phyloP scores from a whole-genome alignment of 495 filamentous ascomycete genomes.

The Trichoderma erinaceum region DNA sequence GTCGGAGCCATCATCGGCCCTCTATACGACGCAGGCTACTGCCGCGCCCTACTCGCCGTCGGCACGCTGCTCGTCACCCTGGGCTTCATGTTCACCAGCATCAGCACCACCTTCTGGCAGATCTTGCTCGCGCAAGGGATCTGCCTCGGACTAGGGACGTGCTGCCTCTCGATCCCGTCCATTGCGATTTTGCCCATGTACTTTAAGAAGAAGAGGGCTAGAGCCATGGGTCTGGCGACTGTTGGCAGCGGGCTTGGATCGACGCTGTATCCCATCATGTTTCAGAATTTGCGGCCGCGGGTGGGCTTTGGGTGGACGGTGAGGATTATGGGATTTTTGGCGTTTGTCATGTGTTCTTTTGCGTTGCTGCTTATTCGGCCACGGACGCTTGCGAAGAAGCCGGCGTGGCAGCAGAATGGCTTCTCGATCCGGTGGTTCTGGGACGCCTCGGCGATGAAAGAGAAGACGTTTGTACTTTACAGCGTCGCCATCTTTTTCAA shows the following conservation, averaged over 20 bases:
- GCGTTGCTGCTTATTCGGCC: constrained; percentile 50
- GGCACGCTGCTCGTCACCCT: constrained; percentile 40
- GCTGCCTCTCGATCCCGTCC: constrained; percentile 55
- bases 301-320: constrained; percentile 63
- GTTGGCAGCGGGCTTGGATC: constrained; percentile 62
- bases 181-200: constrained; percentile 62
- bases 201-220: constrained; percentile 55
- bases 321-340: constrained; percentile 57
- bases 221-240: constrained; percentile 62
- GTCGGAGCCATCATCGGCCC: constrained; percentile 26
- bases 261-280: constrained; percentile 58
- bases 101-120: constrained; percentile 56
- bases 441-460: constrained; percentile 19
- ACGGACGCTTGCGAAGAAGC: constrained; percentile 26
- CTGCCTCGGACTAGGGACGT: constrained; percentile 49
- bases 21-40: constrained; percentile 22
- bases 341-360: constrained; percentile 42
- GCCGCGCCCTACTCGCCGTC: constrained; percentile 18
- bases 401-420: background rate
- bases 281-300: constrained; percentile 46
- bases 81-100: constrained; percentile 64
- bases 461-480: constrained; percentile 20
- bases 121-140: constrained; percentile 57
- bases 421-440: constrained; percentile 16
- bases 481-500: constrained; percentile 22